Evolutionary conservation across 2,329 filamentous ascomycete species (phyloP), one percentile per base, ranked within the genome.

Genomic region (Trichoderma brevicompactum): DNA sequence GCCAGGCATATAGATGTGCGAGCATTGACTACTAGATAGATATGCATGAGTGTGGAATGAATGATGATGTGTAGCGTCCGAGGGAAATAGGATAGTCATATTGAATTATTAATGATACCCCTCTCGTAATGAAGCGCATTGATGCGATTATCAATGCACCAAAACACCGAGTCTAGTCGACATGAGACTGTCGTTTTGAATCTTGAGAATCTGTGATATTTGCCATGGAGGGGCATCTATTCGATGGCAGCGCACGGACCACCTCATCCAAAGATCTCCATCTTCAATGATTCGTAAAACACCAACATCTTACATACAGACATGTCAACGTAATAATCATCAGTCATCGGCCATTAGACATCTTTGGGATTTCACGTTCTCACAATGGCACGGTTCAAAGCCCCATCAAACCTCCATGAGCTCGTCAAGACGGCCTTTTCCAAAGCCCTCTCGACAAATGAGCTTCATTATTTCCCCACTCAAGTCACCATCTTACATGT

Each of bases 401-500:
- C 76, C 1, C 83, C 83, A 0, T 65, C 73, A 2, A 81, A 82
- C 65, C 79, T 87, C 1, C 83, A 83, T 1, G 77, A 79, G 2
- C 79, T 87, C 13, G 83, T 87, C 65, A 80, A 78, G 59, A 65
- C 78, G 1, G 76, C 82, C 3, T 87, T 87, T 71, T 70, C 74
- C 62, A 80, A 78, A 53, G 85, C 85, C 17, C 78, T 76, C 10
- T 72, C 76, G 10, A 79, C 75, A 64, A 82, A 82, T 61, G 82
- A 86, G 67, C 72, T 87, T 61, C 78, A 78, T 54, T 87, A 83
- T 70, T 87, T 82, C 72, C 79, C 82, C 50, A 86, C 84, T 2
- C 80, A 85, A 65, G 85, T 83, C 50, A 74, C 81, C 5, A 68
- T 86, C 54, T 71, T 87, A 53, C 74, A 73, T 44, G 76, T 81